Evolutionary conservation across 2,329 filamentous ascomycete species (phyloP), one percentile per base, ranked within the genome.

Genomic region (Beauveria sp.): DNA sequence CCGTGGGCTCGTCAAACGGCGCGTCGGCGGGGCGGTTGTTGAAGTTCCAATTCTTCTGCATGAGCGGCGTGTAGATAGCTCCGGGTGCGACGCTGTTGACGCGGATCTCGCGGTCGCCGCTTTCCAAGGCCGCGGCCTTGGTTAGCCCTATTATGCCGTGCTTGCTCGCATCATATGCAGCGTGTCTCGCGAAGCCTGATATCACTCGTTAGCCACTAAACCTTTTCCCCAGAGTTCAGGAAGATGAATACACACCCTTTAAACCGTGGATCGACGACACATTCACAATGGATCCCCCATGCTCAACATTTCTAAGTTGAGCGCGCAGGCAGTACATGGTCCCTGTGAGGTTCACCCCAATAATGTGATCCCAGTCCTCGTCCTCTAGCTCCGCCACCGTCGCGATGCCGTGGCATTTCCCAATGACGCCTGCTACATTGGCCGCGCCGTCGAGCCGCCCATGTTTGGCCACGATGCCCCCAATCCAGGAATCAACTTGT

Each of bases 271-370:
- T 78, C 43, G 77, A 82, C n/a, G 77, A 75, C 30, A 80, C 74
- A 67, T 83, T 85, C 61, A 86, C 83, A 66, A 86, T 84, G 64
- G 81, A 82, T 1, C 81, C 81, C 1, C 79, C 77, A n/a, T 78
- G 72, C 2, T 73, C 73, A 53, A 84, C 76, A 46, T 75, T 74
- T 43, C 68, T 68, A 47, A 79, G 70, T 67, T 77, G 67, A 9
- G 76, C 76, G 41, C 77, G 72, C 64, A 80, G 63, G 64, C 78
- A 80, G 66, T 79, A 79, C 77, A 80, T 80, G 48, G 73, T 75
- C 2, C 79, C 78, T 2, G 77, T 80, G 53, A 80, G 68, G 63
- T 80, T 80, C 55, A 80, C 73, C 5, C 69, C 71, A 20, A 81
- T 76, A 51, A 78, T 78, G 56, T 70, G 73, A 55, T 79, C 67